Conservation (phyloP, 1,139 yeast genomes). For the Candida pseudoviswanathii region DNA sequence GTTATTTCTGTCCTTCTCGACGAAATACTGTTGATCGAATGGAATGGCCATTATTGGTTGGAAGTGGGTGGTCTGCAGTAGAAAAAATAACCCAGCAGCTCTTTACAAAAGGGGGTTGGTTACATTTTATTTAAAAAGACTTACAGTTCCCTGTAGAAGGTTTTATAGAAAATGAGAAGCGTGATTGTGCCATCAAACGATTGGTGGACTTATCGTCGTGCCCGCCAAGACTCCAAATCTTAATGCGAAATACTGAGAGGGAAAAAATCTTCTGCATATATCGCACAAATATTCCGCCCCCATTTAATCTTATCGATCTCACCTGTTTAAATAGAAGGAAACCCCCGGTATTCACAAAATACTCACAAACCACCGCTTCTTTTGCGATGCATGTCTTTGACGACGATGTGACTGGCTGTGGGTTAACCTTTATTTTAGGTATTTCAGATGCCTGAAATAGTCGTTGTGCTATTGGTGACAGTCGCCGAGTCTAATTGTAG, state of each 20-base stretch:
- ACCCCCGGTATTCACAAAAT: too few species aligned
- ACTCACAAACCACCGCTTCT: neutral
- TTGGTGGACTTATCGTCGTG: slow-evolving; percentile 16
- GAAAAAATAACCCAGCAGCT: neutral
- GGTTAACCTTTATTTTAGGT: too few species aligned
- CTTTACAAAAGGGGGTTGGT: neutral
- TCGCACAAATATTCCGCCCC: neutral
- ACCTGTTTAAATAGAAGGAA: too few species aligned
- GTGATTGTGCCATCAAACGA: slow-evolving; percentile 3
- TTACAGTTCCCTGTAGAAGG: neutral
- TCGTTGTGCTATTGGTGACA: too few species aligned
- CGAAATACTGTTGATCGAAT: slow-evolving; percentile 30
- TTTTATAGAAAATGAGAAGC: neutral
- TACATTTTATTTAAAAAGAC: neutral
- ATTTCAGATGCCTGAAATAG: too few species aligned
- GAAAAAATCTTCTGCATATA: neutral
- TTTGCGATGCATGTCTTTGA: too few species aligned
- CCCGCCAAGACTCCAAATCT: neutral
- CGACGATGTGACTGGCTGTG: too few species aligned
- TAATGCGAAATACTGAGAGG: slow-evolving; percentile 2
- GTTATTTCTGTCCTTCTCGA: slow-evolving; percentile 37
- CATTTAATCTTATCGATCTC: too few species aligned
- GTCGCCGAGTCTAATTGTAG: too few species aligned
- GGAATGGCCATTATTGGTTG: slow-evolving; percentile 16
- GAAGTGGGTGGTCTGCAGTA: neutral